phyloP scores from a whole-genome alignment of 2,329 filamentous ascomycete genomes.

The Colletotrichum higginsianum region DNA sequence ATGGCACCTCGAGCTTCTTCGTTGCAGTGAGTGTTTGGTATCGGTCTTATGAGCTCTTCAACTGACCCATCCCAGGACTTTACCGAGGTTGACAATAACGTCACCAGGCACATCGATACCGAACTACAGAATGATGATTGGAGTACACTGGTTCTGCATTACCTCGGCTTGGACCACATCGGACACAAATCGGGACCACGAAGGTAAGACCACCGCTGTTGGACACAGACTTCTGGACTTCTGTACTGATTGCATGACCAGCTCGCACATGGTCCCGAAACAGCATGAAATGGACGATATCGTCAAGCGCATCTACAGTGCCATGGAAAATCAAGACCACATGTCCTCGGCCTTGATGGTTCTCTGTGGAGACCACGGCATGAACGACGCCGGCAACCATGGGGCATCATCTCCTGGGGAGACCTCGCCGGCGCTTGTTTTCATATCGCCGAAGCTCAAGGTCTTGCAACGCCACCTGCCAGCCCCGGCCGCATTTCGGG shows the following conservation, averaged over 20 bases:
- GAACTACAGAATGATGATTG: constrained; percentile 87
- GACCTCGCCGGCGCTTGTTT: constrained; percentile 92
- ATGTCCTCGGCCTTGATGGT: constrained; percentile 86
- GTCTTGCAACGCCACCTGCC: constrained; percentile 60
- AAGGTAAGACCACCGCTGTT: constrained; percentile 69
- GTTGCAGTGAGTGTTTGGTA: constrained; percentile 80
- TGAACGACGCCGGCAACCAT: constrained; percentile 99
- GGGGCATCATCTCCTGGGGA: constrained; percentile 94
- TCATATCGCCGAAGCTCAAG: constrained; percentile 87
- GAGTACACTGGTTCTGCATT: constrained; percentile 95
- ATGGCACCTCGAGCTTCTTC: constrained; percentile 98
- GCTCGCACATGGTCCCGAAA: constrained; percentile 92
- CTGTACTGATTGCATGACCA: constrained; percentile 51
- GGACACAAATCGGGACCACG: constrained; percentile 94
- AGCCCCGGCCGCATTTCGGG: constrained; percentile 71
- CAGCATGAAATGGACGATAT: constrained; percentile 94
- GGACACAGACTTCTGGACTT: background rate
- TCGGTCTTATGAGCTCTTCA: constrained; percentile 44
- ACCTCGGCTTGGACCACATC: constrained; percentile 96
- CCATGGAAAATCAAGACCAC: constrained; percentile 79
- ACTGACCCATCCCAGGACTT: constrained; percentile 78
- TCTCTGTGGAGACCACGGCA: constrained; percentile 95
- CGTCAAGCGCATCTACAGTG: constrained; percentile 80
- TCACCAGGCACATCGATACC: constrained; percentile 87
- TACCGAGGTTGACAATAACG: constrained; percentile 97